Conservation (phyloP, 1,284 basidiomycete species). For the Coriolopsis trogii region DNA sequence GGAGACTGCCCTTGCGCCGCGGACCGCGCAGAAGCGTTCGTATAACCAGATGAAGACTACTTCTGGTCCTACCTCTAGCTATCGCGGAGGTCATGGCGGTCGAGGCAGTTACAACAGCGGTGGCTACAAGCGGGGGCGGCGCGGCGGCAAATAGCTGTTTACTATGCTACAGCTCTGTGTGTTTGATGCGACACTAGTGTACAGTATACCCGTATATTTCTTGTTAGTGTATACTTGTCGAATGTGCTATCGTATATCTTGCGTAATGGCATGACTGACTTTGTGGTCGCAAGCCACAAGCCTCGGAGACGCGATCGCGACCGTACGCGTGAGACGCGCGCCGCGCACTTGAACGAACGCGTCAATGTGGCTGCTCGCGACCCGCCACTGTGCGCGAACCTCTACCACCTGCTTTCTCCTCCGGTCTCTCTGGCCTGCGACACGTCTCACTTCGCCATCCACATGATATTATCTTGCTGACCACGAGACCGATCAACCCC, state of each 20-base stretch:
- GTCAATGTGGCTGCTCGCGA: constrained; percentile 8
- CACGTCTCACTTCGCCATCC: neutral
- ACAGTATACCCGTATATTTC: constrained; percentile 4
- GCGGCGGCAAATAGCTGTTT: constrained; percentile 7
- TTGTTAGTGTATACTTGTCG: neutral
- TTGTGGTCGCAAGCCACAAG: neutral
- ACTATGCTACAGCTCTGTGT: neutral
- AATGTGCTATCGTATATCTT: neutral
- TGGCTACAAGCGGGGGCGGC: constrained; percentile 16
- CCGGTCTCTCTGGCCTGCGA: neutral
- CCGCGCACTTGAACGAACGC: constrained; percentile 3
- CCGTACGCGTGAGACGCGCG: constrained; percentile 10
- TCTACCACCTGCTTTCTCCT: neutral
- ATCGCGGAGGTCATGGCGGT: constrained; percentile 13
- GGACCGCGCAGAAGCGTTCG: constrained; percentile 31
- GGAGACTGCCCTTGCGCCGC: constrained; percentile 8
- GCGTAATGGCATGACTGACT: neutral
- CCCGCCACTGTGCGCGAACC: neutral
- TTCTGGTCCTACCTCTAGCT: neutral
- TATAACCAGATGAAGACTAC: constrained; percentile 24
- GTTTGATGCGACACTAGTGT: constrained; percentile 1
- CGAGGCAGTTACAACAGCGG: constrained; percentile 10
- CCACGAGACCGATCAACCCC: neutral
- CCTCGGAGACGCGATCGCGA: neutral
- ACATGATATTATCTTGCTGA: constrained; percentile 1